Percentiles rank a stretch among this genome's conserved stretches.
Evolutionary conservation across 2,329 filamentous ascomycete species (phyloP).

Genomic region (Fusarium foetens): DNA sequence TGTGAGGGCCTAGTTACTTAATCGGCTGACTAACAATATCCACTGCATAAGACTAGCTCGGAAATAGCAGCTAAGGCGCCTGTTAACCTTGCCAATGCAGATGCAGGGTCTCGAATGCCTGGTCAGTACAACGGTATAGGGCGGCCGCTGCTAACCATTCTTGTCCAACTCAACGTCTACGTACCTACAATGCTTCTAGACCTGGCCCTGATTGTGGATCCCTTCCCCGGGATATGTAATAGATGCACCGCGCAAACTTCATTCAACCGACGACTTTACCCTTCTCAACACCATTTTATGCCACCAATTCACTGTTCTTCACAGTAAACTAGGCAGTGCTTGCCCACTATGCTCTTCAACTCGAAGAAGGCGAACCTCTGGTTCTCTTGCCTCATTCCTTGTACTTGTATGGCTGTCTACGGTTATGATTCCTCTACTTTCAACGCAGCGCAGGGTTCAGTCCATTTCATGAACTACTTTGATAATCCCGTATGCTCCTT

Average conservation of each 20-base stretch:
- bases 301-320: not conserved
- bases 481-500: not conserved
- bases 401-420: slow-evolving; percentile 5
- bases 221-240: not conserved
- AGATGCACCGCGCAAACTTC: not conserved
- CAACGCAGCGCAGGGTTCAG: slow-evolving; percentile 3
- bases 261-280: not conserved
- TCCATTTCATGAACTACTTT: slow-evolving; percentile 18
- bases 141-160: not conserved
- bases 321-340: accelerated
- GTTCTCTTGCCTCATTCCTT: slow-evolving; percentile 8
- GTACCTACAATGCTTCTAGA: not conserved
- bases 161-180: not conserved
- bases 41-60: not conserved
- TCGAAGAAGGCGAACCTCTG: slow-evolving; percentile 12
- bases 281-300: not conserved
- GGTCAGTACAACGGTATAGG: not conserved
- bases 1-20: not conserved
- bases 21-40: not conserved
- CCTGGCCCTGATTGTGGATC: not conserved
- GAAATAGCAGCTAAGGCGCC: not conserved
- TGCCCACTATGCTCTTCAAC: not conserved
- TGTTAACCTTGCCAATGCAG: not conserved
- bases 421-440: slow-evolving; percentile 13
- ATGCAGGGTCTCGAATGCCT: not conserved